phyloP scores from a whole-genome alignment of 352 stramenopile species.

The Pythium dissimile region DNA sequence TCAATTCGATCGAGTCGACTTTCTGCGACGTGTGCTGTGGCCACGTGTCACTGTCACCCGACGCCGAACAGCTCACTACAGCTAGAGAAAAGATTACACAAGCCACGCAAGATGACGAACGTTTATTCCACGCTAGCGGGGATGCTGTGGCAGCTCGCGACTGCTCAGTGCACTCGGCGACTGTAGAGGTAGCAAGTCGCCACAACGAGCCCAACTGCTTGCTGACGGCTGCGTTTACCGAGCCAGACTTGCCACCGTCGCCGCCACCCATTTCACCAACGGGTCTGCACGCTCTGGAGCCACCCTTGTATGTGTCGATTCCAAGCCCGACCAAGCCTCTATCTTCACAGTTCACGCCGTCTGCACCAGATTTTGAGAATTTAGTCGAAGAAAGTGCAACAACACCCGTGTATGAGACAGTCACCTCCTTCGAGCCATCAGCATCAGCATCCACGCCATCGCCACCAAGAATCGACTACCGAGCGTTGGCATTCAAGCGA shows the following conservation, averaged over 20 bases:
- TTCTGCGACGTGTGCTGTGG: conserved; percentile 63
- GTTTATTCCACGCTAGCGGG: too few relatives aligned
- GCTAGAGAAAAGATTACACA: too few relatives aligned
- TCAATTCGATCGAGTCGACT: conserved; percentile 48
- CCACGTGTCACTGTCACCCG: conserved; percentile 43
- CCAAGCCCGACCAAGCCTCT: conserved; percentile 5
- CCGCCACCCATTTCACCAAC: conserved; percentile 1
- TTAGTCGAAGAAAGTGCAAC: background rate
- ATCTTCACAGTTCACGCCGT: conserved; percentile 25
- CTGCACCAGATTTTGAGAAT: conserved; percentile 25
- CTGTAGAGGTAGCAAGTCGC: too few relatives aligned
- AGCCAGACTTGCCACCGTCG: conserved; percentile 2
- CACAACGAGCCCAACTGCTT: too few relatives aligned
- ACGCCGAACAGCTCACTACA: background rate
- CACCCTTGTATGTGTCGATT: conserved; percentile 1
- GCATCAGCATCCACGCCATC: background rate
- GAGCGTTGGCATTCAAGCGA: conserved; percentile 47
- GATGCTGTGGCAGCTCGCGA: too few relatives aligned
- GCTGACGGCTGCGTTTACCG: too few relatives aligned
- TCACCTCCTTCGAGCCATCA: background rate
- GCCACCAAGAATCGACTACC: conserved; percentile 32
- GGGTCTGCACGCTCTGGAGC: background rate
- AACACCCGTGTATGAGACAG: background rate
- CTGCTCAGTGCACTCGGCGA: too few relatives aligned
- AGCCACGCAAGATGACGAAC: too few relatives aligned